Base-by-base conservation (phyloP, 192 early-diverging fungal genomes). In the Umbelopsis vinacea region DNA sequence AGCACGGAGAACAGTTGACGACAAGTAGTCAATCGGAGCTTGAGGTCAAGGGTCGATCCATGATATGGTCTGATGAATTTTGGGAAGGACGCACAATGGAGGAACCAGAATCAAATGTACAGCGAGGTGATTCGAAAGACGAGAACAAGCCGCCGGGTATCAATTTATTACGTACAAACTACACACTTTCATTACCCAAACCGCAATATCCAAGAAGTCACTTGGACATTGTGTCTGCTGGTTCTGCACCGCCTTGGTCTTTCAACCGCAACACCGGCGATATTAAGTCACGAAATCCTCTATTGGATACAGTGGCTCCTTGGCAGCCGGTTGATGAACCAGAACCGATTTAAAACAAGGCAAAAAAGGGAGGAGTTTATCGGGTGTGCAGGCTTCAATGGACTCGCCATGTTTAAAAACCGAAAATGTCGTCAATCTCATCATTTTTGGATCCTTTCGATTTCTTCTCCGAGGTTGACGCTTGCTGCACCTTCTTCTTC, bases 361-460 rank as follows among this genome's bases (percentile, higher is more conserved):
- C 6, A 43, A 12, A 43, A 0, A n/a, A n/a, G n/a, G n/a, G n/a
- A n/a, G 40, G 6, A 43, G 6, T 12, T 43, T 40, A 3, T 40
- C 8, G 40, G 11, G 40, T 12, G 5, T 43, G 40, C 40, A 43
- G 6, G 11, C 8, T 12, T 43, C 40, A 43, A 43, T 43, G 11
- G 40, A 43, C 11, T 35, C 37, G 29, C 3, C 29, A 29, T 17
- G 12, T 63, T n/a, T 63, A 63, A 15, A 63, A 63, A 2, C 33
- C 57, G 19, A 63, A 63, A 37, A 63, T 63, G 7, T 63, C 57
- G n/a, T 63, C 57, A n/a, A 63, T 63, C 15, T 63, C 57, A n/a
- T 63, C 57, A 15, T 15, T 19, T 2, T 33, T 37, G 3, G 26
- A 19, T 38, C 57, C 57, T 63, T 63, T 63, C 17, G 57, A 63